Base-by-base conservation (phyloP, 2,329 filamentous ascomycete genomes). In the Cladosporium sp. region DNA sequence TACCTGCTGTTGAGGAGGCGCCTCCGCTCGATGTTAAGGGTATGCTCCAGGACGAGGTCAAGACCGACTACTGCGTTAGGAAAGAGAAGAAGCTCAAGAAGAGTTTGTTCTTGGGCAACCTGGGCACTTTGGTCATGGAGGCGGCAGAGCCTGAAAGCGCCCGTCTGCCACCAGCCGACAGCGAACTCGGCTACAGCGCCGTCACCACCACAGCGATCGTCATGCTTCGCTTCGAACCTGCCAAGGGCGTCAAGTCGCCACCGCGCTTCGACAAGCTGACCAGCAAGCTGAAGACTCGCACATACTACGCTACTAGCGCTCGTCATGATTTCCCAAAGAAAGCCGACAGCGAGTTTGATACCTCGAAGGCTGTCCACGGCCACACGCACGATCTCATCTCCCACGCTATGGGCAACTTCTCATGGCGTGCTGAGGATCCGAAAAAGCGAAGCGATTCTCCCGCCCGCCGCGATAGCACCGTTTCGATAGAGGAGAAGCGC, bases 41-140 rank as follows among this genome's bases (percentile, higher is more conserved):
- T 25, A 59, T 51, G 56, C 20, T 47, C 22, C 75, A 75, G 36
- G 72, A 75, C 42, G 70, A 76, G 15, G 73, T 73, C 28, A 69
- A 73, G 40, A 60, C 55, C 40, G 76, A 80, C 38, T 86, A 85
- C 68, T 75, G 76, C 54, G 70, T 82, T 39, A 80, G 81, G 43
- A 80, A 79, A 65, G 84, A 86, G 67, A 87, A 85, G 72, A 76
- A 74, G 14, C 78, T 88, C 59, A 81, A 77, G 63, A 86, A 85
- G 64, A 83, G 85, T 3, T 60, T 84, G 8, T 80, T 87, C 63
- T 80, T 86, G 65, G 80, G 72, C 61, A 84, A 81, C 66, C 72
- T 83, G 3, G 86, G 86, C 14, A 81, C 79, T 2, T 65, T 88
- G 22, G 78, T 80, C 12, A 81, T 84, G 50, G 78, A 82, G 58